These are phyloP conservation scores for Geranomyces michiganensis DNA, from an alignment of 192 early-diverging fungal species.

Conservation along the genomic window DNA sequence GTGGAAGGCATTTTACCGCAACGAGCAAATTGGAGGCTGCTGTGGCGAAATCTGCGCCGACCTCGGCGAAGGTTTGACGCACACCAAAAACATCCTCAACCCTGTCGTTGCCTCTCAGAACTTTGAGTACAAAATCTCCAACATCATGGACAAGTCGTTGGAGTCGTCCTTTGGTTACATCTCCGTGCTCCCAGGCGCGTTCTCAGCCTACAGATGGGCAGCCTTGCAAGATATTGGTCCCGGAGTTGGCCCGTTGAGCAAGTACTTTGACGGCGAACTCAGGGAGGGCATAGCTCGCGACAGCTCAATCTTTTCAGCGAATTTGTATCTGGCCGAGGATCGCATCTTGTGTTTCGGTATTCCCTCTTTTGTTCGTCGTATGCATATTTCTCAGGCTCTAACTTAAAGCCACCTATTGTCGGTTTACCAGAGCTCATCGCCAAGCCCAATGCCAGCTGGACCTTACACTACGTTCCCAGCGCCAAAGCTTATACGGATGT, in stretches of 20 bases:
- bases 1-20: constrained; percentile 87
- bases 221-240: constrained; percentile 68
- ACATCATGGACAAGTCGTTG: constrained; percentile 57
- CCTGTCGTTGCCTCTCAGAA: constrained; percentile 73
- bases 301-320: constrained; percentile 72
- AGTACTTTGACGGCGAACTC: constrained; percentile 72
- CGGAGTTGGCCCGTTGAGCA: constrained; percentile 65
- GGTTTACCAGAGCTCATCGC: constrained; percentile 66
- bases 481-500: constrained; percentile 86
- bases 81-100: constrained; percentile 59
- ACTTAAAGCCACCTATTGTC: constrained; percentile 40
- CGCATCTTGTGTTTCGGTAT: constrained; percentile 4
- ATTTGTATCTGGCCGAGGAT: constrained; percentile 70
- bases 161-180: constrained; percentile 94
- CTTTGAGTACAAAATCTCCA: constrained; percentile 76
- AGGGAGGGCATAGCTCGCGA: constrained; percentile 30
- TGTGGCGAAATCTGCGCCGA: constrained; percentile 92
- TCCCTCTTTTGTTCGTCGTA: neutral
- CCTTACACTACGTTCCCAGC: constrained; percentile 71
- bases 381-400: neutral
- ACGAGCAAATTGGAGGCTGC: constrained; percentile 82
- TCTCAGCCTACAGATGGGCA: constrained; percentile 79
- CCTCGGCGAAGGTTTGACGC: constrained; percentile 61
- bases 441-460: constrained; percentile 68
- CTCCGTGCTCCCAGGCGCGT: constrained; percentile 87